Evolutionary conservation across 768 basidiomycete genomes (phyloP).

Genomic region (Daedalea quercina): DNA sequence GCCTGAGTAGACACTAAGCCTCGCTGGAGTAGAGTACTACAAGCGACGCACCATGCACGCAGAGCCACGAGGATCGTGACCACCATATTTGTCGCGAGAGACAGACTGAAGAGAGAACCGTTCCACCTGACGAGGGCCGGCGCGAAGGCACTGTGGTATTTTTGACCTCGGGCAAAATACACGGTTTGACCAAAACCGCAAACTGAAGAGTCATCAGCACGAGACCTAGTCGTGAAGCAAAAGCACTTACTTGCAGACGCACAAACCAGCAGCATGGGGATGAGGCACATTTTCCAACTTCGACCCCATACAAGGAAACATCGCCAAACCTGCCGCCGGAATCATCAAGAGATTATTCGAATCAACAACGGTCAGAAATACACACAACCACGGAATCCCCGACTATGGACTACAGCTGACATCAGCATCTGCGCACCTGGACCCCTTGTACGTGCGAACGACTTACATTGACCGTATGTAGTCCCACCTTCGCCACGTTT

Average conservation of each 20-base stretch:
- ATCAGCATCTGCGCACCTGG: not conserved
- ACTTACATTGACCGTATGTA: conserved; percentile 27
- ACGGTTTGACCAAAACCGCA: conserved; percentile 27
- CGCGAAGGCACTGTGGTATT: conserved; percentile 27
- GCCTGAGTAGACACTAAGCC: conserved; percentile 5
- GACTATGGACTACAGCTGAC: conserved; percentile 19
- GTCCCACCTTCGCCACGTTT: conserved; percentile 29
- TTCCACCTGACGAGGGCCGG: conserved; percentile 26
- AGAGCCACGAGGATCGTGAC: conserved; percentile 26
- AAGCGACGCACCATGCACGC: conserved; percentile 26
- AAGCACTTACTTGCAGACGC: conserved; percentile 23
- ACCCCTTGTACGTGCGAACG: too few species aligned
- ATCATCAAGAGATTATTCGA: not conserved
- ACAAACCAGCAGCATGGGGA: conserved; percentile 24
- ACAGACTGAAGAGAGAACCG: conserved; percentile 28
- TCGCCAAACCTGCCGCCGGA: conserved; percentile 22
- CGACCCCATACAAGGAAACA: conserved; percentile 29
- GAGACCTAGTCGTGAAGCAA: not conserved
- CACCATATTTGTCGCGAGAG: conserved; percentile 27
- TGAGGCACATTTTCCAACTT: conserved; percentile 23
- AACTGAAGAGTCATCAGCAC: conserved; percentile 10
- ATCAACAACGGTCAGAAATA: not conserved
- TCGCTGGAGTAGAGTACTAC: not conserved
- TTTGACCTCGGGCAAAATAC: conserved; percentile 22
- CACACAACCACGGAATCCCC: conserved; percentile 28